Conservation (phyloP, 768 basidiomycete species). For the Boletellus sp. region DNA sequence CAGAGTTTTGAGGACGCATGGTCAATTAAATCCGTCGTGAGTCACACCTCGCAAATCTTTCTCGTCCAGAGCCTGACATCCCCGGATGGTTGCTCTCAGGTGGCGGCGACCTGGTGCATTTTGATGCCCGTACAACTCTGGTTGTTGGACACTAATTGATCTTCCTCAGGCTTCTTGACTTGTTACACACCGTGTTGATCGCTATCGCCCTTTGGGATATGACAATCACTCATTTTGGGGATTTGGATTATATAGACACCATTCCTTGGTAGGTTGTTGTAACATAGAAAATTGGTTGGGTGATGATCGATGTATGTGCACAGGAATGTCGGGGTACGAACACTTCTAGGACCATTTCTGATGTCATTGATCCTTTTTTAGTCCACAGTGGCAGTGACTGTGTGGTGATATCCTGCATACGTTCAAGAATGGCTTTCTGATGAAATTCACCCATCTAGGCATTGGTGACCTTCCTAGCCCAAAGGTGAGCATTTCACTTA, state of each 20-base stretch:
- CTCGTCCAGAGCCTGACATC: neutral
- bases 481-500: conserved; percentile 8
- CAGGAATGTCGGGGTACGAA: conserved; percentile 26
- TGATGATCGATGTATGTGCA: neutral
- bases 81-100: conserved; percentile 4
- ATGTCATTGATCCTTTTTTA: conserved; percentile 3
- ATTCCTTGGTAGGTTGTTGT: conserved; percentile 23
- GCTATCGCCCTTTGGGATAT: conserved; percentile 22
- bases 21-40: conserved; percentile 19
- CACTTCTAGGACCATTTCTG: neutral
- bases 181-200: conserved; percentile 22
- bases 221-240: conserved; percentile 19
- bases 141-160: neutral
- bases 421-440: neutral
- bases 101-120: conserved; percentile 19
- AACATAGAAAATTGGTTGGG: neutral
- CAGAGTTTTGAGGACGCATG: conserved; percentile 12
- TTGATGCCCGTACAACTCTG: neutral
- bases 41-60: neutral
- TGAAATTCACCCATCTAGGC: conserved; percentile 10
- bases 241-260: conserved; percentile 2
- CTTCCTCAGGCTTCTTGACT: conserved; percentile 18
- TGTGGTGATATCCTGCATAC: neutral
- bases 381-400: conserved; percentile 22
- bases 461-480: conserved; percentile 23